Evolutionary conservation across 2,329 filamentous ascomycete genomes (phyloP).

Genomic region (Beauveria sp.): DNA sequence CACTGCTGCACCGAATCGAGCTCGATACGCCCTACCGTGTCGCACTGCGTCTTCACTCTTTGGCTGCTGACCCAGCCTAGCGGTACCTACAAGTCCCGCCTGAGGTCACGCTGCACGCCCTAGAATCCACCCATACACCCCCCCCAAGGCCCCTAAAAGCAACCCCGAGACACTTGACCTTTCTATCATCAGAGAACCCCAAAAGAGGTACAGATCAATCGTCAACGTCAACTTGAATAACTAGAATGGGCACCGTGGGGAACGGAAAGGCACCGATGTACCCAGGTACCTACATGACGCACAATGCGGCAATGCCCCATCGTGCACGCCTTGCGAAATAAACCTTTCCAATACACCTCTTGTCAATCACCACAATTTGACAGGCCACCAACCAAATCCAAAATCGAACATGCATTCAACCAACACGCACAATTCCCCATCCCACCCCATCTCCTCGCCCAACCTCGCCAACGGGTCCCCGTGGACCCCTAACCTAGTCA

Average conservation of each 20-base stretch:
- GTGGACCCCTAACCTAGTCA: neutral
- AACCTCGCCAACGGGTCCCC: neutral
- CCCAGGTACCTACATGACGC: neutral
- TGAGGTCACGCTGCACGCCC: neutral
- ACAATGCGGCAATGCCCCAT: too few relatives aligned
- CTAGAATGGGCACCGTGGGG: too few relatives aligned
- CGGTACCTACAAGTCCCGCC: neutral
- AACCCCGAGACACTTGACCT: neutral
- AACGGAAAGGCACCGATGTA: neutral
- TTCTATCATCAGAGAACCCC: too few relatives aligned
- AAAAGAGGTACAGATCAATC: too few relatives aligned
- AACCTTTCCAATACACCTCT: too few relatives aligned
- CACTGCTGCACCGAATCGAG: constrained; percentile 3
- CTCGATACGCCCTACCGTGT: neutral
- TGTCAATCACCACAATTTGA: neutral
- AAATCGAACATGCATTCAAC: neutral
- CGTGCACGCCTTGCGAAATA: too few relatives aligned
- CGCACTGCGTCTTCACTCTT: neutral
- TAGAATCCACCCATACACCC: neutral
- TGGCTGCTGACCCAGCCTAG: neutral
- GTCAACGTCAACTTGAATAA: too few relatives aligned
- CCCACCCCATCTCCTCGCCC: neutral
- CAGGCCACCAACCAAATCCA: neutral
- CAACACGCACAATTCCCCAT: neutral
- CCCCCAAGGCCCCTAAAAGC: neutral